These are phyloP conservation scores for Tulasnella sp. DNA, from an alignment of 768 basidiomycete genomes.

Conservation along the genomic window DNA sequence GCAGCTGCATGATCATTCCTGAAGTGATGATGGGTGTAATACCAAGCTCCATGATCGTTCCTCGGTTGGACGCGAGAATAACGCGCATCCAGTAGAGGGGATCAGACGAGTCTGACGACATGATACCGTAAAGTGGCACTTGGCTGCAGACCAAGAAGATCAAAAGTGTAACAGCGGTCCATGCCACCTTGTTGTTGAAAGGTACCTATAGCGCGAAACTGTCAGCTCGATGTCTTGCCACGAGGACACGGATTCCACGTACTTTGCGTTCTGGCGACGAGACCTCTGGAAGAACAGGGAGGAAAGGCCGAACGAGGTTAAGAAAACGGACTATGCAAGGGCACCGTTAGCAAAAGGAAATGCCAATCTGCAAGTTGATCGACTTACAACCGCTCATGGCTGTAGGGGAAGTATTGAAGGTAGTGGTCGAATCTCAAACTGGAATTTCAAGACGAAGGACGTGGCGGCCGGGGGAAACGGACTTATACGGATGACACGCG, in stretches of 20 bases:
- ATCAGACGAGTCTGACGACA: constrained; percentile 98
- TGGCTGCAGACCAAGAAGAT: constrained; percentile 99
- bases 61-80: constrained; percentile 96
- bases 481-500: no score
- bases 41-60: constrained; percentile 98
- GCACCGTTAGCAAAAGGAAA: background rate
- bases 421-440: no score
- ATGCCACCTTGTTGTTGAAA: constrained; percentile 97
- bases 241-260: constrained; percentile 15
- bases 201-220: constrained; percentile 54
- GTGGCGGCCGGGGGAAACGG: no score
- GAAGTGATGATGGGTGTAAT: constrained; percentile 96
- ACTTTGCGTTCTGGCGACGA: constrained; percentile 97
- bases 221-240: background rate
- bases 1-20: constrained; percentile 99
- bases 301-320: constrained; percentile 95
- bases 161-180: constrained; percentile 97
- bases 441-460: no score
- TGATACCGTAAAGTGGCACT: constrained; percentile 98
- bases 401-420: constrained; percentile 1
- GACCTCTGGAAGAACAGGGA: constrained; percentile 93
- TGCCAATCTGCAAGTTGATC: background rate
- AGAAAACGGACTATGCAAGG: constrained; percentile 75
- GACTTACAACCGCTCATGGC: constrained; percentile 23
- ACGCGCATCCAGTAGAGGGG: constrained; percentile 99